A percentile compares a stretch with the other conserved stretches of the same genome.
phyloP scores from a whole-genome alignment of 306 rosid species.

The Glycine latifolia region DNA sequence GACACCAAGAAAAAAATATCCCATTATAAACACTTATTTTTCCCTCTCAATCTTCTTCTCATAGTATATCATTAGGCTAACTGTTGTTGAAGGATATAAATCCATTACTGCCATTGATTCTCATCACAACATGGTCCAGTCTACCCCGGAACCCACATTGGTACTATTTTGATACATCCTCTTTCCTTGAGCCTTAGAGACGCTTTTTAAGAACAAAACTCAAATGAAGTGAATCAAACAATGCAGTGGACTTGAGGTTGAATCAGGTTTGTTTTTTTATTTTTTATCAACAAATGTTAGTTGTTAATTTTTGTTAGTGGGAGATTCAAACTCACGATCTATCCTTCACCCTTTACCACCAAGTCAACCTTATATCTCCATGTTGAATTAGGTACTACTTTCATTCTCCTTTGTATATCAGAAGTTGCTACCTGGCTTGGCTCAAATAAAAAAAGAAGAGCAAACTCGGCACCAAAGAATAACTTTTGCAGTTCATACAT shows the following conservation, averaged over 20 bases:
- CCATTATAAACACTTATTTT: background rate
- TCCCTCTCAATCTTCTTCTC: background rate
- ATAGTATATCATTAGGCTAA: background rate
- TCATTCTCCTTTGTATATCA: background rate
- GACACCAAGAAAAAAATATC: background rate
- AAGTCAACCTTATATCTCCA: too few relatives aligned
- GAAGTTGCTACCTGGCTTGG: background rate
- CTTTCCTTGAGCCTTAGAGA: too few relatives aligned
- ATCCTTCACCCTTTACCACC: too few relatives aligned
- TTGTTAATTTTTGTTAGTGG: too few relatives aligned
- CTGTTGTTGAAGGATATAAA: background rate
- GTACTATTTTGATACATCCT: too few relatives aligned
- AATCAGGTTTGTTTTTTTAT: too few relatives aligned
- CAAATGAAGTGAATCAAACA: too few relatives aligned
- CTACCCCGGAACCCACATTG: background rate
- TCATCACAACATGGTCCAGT: constrained; percentile 52
- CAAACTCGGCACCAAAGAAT: background rate
- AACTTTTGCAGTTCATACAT: background rate
- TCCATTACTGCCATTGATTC: constrained; percentile 42
- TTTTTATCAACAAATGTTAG: too few relatives aligned
- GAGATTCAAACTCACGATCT: too few relatives aligned
- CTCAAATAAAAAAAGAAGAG: background rate
- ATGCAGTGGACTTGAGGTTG: too few relatives aligned
- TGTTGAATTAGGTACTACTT: background rate
- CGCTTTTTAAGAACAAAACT: too few relatives aligned